These are phyloP conservation scores for Candida dajiaensis DNA, from an alignment of 805 yeast species.

Conservation along the genomic window DNA sequence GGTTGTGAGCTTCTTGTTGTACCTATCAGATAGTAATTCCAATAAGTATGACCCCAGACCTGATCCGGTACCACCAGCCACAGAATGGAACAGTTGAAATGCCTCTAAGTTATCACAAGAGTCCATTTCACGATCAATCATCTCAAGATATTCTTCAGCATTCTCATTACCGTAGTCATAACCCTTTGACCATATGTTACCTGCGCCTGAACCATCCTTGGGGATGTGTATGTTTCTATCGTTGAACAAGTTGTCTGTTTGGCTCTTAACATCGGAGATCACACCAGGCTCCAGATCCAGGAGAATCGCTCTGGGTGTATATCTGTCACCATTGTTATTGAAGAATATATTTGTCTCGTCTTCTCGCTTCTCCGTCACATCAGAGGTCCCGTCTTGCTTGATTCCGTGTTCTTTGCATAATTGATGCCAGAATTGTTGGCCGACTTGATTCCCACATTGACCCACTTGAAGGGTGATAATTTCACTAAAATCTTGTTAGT, in stretches of 20 bases:
- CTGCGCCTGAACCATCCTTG: conserved; percentile 88
- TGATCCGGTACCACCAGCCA: conserved; percentile 98
- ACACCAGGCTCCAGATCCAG: conserved; percentile 91
- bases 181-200: conserved; percentile 94
- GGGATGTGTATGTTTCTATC: conserved; percentile 77
- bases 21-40: conserved; percentile 75
- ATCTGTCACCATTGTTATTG: conserved; percentile 67
- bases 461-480: conserved; percentile 72
- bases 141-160: conserved; percentile 69
- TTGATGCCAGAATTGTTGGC: conserved; percentile 89
- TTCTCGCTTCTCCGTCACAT: conserved; percentile 29
- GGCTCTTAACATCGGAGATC: conserved; percentile 52
- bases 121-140: conserved; percentile 86
- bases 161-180: conserved; percentile 65
- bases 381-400: conserved; percentile 29
- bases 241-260: conserved; percentile 62
- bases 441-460: conserved; percentile 97
- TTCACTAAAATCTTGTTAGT: conserved; percentile 34
- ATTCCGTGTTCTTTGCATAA: conserved; percentile 85
- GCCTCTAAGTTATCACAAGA: conserved; percentile 86
- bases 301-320: conserved; percentile 82
- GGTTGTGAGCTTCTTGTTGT: conserved; percentile 73
- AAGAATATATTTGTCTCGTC: conserved; percentile 86
- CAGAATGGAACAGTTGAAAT: conserved; percentile 86
- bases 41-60: conserved; percentile 85